These are phyloP conservation scores for Ophiostoma himal-ulmi DNA, from an alignment of 2,329 filamentous ascomycete species.

Conservation along the genomic window DNA sequence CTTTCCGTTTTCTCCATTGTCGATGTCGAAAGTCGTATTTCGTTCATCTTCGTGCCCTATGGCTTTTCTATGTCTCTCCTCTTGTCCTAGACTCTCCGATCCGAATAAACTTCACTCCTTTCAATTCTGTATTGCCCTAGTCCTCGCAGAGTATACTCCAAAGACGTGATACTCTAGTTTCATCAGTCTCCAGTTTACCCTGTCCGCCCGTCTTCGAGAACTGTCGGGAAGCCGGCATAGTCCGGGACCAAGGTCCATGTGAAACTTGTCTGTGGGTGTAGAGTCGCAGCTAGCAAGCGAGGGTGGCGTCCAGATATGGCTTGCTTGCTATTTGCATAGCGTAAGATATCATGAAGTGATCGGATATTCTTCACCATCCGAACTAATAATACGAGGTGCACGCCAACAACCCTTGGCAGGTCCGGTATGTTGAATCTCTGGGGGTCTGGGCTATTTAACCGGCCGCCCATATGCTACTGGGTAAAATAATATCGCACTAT, in stretches of 20 bases:
- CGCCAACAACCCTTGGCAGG: not conserved
- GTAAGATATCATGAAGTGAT: not conserved
- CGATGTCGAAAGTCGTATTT: not conserved
- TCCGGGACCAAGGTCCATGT: not conserved
- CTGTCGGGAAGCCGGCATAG: not conserved
- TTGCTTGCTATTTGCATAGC: not conserved
- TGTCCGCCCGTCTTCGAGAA: conserved; percentile 1
- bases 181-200: not conserved
- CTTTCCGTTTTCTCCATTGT: not conserved
- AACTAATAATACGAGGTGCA: not conserved
- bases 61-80: not conserved
- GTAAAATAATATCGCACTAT: too few species aligned
- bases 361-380: not conserved
- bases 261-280: not conserved
- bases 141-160: not conserved
- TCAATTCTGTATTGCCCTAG: not conserved
- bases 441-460: not conserved
- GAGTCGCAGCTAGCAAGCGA: conserved; percentile 8
- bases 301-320: not conserved
- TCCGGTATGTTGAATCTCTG: not conserved
- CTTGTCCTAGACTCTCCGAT: not conserved
- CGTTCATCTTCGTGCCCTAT: not conserved
- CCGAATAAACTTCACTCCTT: not conserved
- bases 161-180: not conserved
- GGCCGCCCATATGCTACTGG: not conserved